Evolutionary conservation across 192 early-diverging fungal species (phyloP).

Genomic region (Coemansia sp.): DNA sequence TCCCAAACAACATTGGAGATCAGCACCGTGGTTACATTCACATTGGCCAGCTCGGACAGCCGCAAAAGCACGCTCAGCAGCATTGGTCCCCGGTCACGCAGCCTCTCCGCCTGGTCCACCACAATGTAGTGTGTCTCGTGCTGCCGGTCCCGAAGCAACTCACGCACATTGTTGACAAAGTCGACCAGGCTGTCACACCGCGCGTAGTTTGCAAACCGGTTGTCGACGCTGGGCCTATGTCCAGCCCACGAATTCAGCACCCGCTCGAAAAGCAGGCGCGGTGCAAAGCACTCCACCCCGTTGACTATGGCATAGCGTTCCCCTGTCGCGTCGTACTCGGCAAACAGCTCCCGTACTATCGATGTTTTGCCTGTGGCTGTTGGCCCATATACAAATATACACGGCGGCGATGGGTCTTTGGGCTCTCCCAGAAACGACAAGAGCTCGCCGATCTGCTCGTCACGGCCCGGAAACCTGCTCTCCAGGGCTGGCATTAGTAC

Average conservation of each 20-base stretch:
- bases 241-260: slow-evolving; percentile 61
- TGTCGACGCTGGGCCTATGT: slow-evolving; percentile 43
- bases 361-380: slow-evolving; percentile 57
- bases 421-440: slow-evolving; percentile 27
- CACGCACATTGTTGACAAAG: slow-evolving; percentile 52
- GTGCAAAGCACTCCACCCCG: slow-evolving; percentile 71
- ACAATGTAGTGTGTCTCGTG: slow-evolving; percentile 48
- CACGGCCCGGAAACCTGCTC: slow-evolving; percentile 22
- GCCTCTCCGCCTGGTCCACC: slow-evolving; percentile 73
- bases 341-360: slow-evolving; percentile 36
- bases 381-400: slow-evolving; percentile 54
- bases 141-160: slow-evolving; percentile 6
- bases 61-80: slow-evolving; percentile 66
- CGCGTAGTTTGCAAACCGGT: slow-evolving; percentile 43
- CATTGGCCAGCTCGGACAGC: slow-evolving; percentile 58
- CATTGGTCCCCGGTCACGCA: slow-evolving; percentile 63
- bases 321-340: slow-evolving; percentile 13
- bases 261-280: slow-evolving; percentile 73
- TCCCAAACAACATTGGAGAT: slow-evolving; percentile 71
- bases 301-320: slow-evolving; percentile 52
- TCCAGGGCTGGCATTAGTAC: not conserved
- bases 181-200: slow-evolving; percentile 66
- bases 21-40: slow-evolving; percentile 61
- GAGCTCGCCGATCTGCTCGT: slow-evolving; percentile 31
- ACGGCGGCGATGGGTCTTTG: slow-evolving; percentile 36